A percentile compares a stretch with the other conserved stretches of the same genome.
Evolutionary conservation across 2,329 filamentous ascomycete species (phyloP).

Genomic region (Sclerotinia minor): DNA sequence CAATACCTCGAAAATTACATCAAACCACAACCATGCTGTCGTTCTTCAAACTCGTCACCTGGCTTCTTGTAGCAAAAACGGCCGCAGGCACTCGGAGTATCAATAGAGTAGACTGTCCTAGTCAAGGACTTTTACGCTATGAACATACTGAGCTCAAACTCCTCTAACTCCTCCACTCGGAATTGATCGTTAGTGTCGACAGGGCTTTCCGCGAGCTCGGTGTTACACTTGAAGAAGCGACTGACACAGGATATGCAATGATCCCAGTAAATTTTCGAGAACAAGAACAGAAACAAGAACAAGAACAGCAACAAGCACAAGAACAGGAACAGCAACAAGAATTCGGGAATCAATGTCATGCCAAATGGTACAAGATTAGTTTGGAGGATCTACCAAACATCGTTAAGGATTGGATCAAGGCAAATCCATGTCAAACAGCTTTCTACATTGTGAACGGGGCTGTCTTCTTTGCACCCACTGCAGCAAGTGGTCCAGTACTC

Average conservation of each 20-base stretch:
- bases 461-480: background rate
- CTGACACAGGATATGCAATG: background rate
- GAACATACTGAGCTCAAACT: background rate
- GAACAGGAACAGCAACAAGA: no score
- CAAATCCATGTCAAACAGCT: background rate
- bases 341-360: background rate
- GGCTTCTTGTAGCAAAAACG: background rate
- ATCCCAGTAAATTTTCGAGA: background rate
- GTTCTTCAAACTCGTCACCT: background rate
- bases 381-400: background rate
- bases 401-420: slow-evolving; percentile 4
- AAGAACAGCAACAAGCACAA: background rate
- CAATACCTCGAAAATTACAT: background rate
- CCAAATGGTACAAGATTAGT: background rate
- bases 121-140: background rate
- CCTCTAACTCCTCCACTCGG: background rate
- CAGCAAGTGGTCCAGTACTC: background rate
- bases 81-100: background rate
- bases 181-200: background rate
- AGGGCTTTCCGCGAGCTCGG: background rate
- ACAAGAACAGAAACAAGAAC: no score
- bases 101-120: background rate
- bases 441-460: background rate
- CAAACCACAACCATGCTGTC: background rate
- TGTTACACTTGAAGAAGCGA: background rate